Conservation (phyloP, 208 protist species). For the Leishmania turanica region DNA sequence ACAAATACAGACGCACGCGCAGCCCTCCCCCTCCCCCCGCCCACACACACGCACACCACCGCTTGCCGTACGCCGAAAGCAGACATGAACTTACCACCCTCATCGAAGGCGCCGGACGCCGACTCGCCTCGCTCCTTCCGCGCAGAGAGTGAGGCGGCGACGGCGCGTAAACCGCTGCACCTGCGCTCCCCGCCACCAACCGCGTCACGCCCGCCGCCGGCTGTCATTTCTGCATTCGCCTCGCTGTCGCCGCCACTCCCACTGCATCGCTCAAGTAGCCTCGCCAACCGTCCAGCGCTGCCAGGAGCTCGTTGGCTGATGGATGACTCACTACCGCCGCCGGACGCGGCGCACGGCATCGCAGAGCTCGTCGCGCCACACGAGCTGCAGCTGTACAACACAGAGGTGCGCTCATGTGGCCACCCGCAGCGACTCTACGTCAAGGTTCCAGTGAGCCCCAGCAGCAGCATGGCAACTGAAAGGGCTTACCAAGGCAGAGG, state of each 20-base stretch:
- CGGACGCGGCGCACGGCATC: not conserved
- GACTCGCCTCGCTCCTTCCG: constrained; percentile 21
- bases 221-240: not conserved
- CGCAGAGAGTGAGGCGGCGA: constrained; percentile 9
- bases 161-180: constrained; percentile 12
- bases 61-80: not conserved
- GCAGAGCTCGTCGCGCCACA: not conserved
- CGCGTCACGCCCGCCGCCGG: not conserved
- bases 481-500: not conserved
- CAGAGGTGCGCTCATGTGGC: constrained; percentile 25
- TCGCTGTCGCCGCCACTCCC: not conserved
- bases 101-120: not conserved
- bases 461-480: not conserved
- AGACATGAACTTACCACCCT: not conserved
- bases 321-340: not conserved
- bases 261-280: constrained; percentile 15
- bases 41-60: not conserved
- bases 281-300: not conserved
- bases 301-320: not conserved
- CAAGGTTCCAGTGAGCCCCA: constrained; percentile 5
- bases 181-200: constrained; percentile 14
- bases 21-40: not conserved
- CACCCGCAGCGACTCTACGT: constrained; percentile 19
- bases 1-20: not conserved
- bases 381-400: constrained; percentile 12